Base-by-base conservation (phyloP, 371 early-diverging fungal species). In the Cladochytrium tenue region DNA sequence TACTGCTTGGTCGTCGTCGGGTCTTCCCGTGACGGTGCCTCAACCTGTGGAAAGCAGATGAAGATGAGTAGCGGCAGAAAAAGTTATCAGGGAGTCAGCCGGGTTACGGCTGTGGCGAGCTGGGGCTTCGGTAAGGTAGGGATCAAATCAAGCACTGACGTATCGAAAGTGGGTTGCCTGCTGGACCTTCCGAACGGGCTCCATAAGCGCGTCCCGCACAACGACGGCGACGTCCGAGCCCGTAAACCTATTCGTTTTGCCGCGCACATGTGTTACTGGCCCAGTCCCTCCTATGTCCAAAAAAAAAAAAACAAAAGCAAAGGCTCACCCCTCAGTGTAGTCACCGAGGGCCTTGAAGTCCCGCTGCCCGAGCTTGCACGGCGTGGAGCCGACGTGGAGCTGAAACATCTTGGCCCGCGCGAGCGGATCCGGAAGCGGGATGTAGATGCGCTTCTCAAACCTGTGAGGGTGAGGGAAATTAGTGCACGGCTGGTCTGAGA, bases 381-480 rank as follows among this genome's bases (percentile, higher is more conserved):
- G 94, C 15, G 95, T 95, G 28, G 89, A 79, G 23, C 96, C 96
- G 26, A 95, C 88, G 68, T 95, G 92, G 69, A 96, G 74, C 66
- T 89, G 83, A 81, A 97, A 94, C 93, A 97, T 92, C 64, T 80
- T 80, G 7, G 92, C 88, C n/a, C 98, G 88, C 20, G 96, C 96
- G 58, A 85, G 84, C 1, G 82, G 69, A 51, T 95, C 96, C 1
- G 98, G 98, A 61, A 97, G 85, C 57, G 96, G 95, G 58, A 97
- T 97, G 76, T 93, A 96, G 34, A 97, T 96, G 69, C 98, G 88
- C 76, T 92, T 95, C 78, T 97, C 96, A 70, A 97, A 97, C 77
- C 95, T 90, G 62, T 57, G 30, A 27, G 3, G 26, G 68, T 32
- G 20, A 58, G 30, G 36, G n/a, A 30, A 17, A n/a, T n/a, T n/a